These are phyloP conservation scores for Calonectria fujianensis DNA, from an alignment of 2,329 filamentous ascomycete species.

Conservation along the genomic window DNA sequence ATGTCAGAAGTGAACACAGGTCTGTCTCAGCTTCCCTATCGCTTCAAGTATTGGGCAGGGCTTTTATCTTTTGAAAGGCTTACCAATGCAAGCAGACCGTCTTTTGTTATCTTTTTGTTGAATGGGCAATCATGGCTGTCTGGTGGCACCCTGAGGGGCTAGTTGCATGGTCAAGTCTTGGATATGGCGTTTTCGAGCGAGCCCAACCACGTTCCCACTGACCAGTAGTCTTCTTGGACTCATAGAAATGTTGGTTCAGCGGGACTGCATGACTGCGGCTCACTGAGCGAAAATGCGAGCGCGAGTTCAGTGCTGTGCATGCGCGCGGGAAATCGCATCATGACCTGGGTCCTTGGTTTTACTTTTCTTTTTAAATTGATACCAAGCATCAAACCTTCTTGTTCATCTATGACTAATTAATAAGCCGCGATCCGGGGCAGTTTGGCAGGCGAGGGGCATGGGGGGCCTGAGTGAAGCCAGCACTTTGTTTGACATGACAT, in stretches of 20 bases:
- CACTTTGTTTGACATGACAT: not conserved
- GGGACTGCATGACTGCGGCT: not conserved
- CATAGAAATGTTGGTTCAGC: not conserved
- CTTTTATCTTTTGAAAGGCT: not conserved
- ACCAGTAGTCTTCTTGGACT: too few relatives aligned
- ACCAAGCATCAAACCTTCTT: not conserved
- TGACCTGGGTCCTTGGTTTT: not conserved
- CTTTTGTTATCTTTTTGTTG: not conserved
- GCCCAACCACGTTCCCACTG: not conserved
- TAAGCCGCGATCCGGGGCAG: not conserved
- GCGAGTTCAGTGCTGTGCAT: not conserved
- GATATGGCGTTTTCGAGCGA: not conserved
- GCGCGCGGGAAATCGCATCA: not conserved
- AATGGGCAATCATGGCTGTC: not conserved
- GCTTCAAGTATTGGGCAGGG: not conserved
- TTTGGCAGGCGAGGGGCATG: not conserved
- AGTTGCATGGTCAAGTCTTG: not conserved
- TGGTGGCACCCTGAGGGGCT: not conserved
- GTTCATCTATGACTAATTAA: not conserved
- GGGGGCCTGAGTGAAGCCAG: not conserved
- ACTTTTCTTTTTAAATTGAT: constrained; percentile 1
- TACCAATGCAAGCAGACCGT: not conserved
- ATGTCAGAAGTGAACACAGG: not conserved
- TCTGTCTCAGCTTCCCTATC: not conserved
- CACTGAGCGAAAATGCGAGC: not conserved